Conservation (phyloP, 2,329 filamentous ascomycete genomes). For the Aspergillus versicolor region DNA sequence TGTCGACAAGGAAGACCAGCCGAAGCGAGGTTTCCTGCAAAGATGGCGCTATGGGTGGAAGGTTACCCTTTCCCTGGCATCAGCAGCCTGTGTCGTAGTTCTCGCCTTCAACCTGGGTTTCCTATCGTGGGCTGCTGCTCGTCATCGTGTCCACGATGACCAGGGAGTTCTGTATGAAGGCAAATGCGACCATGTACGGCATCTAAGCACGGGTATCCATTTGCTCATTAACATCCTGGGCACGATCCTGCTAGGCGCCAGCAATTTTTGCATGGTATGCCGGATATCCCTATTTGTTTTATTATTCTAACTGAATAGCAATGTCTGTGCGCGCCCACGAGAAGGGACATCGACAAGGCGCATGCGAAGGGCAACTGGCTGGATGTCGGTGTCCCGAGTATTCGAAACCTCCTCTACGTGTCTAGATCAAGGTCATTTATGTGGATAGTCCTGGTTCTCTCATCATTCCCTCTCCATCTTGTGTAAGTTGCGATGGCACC, state of each 20-base stretch:
- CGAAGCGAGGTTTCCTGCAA: not conserved
- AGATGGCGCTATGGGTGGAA: not conserved
- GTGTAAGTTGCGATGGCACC: slow-evolving; percentile 6
- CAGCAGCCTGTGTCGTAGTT: not conserved
- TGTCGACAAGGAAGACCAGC: not conserved
- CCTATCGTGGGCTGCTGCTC: not conserved
- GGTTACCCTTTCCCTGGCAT: not conserved
- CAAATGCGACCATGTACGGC: slow-evolving; percentile 5
- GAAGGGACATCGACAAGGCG: slow-evolving; percentile 50
- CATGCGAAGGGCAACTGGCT: slow-evolving; percentile 45
- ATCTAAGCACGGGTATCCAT: slow-evolving; percentile 34
- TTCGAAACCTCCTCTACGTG: slow-evolving; percentile 25
- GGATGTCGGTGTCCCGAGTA: slow-evolving; percentile 45
- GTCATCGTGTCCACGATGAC: not conserved
- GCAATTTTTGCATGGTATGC: slow-evolving; percentile 48
- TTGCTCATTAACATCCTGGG: slow-evolving; percentile 50
- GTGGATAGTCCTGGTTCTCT: slow-evolving; percentile 15
- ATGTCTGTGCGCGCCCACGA: slow-evolving; percentile 50
- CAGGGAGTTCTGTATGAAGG: slow-evolving; percentile 12
- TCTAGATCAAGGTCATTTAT: slow-evolving; percentile 31
- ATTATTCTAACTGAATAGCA: slow-evolving; percentile 32
- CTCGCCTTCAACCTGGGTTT: not conserved
- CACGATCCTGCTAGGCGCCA: slow-evolving; percentile 47
- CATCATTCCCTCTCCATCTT: slow-evolving; percentile 16
- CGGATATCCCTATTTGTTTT: too few species aligned